These are phyloP conservation scores for Metschnikowia sp. DNA, from an alignment of 805 yeast genomes.

Conservation along the genomic window DNA sequence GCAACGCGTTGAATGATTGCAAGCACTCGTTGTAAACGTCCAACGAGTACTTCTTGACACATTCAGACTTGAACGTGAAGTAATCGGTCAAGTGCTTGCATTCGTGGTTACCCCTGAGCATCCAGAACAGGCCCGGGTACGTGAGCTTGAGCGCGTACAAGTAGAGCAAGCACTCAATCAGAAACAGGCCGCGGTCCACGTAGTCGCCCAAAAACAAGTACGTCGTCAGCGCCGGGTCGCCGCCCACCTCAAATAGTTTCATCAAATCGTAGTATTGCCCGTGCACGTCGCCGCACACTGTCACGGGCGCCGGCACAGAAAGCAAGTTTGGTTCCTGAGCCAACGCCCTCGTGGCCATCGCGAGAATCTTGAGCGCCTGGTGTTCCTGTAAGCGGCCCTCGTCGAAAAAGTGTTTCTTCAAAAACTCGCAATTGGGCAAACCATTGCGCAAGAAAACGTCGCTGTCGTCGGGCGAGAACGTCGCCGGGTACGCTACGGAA, in stretches of 20 bases:
- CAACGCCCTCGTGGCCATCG: constrained; percentile 61
- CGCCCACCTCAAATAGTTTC: constrained; percentile 91
- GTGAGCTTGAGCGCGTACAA: constrained; percentile 76
- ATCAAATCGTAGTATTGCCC: constrained; percentile 91
- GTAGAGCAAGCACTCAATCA: constrained; percentile 76
- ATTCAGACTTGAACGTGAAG: constrained; percentile 89
- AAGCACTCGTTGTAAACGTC: constrained; percentile 70
- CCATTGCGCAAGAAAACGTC: constrained; percentile 63
- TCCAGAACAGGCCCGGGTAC: constrained; percentile 69
- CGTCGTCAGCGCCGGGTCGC: constrained; percentile 72
- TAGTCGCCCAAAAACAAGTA: constrained; percentile 90
- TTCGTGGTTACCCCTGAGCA: constrained; percentile 93
- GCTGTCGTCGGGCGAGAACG: constrained; percentile 59
- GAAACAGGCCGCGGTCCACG: constrained; percentile 90
- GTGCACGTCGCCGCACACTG: constrained; percentile 96
- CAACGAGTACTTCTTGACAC: constrained; percentile 74
- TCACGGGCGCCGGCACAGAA: constrained; percentile 85
- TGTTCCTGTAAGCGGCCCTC: constrained; percentile 77
- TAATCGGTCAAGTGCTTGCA: constrained; percentile 90
- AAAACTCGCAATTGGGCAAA: constrained; percentile 67
- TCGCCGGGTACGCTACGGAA: constrained; percentile 64
- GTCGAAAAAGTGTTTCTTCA: constrained; percentile 67
- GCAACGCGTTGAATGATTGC: constrained; percentile 78
- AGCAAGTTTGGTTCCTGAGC: constrained; percentile 74
- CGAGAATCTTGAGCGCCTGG: constrained; percentile 68